phyloP scores from a whole-genome alignment of 495 filamentous ascomycete species.

The Xylaria palmicola region DNA sequence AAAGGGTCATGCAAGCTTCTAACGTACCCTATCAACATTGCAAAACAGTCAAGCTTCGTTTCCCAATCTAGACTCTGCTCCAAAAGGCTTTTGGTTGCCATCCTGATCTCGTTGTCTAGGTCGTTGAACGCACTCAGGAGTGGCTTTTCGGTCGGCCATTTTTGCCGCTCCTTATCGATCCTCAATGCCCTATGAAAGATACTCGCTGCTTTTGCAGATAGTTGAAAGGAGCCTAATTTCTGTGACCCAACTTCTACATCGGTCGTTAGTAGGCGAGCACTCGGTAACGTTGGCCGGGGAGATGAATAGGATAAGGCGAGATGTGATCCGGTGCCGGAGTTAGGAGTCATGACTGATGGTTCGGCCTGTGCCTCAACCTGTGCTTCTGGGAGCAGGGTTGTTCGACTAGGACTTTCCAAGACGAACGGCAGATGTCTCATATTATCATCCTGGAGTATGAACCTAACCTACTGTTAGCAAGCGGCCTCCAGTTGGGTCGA shows the following conservation, averaged over 20 bases:
- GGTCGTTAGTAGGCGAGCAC: slow-evolving; percentile 20
- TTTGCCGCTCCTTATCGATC: slow-evolving; percentile 29
- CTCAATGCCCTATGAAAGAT: slow-evolving; percentile 28
- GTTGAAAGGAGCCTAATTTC: slow-evolving; percentile 26
- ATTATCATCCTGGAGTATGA: slow-evolving; percentile 29
- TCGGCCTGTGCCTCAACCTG: slow-evolving; percentile 13
- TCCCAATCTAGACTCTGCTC: slow-evolving; percentile 29
- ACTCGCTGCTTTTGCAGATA: slow-evolving; percentile 27
- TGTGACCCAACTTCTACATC: slow-evolving; percentile 15
- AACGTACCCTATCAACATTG: slow-evolving; percentile 31
- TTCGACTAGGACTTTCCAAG: slow-evolving; percentile 26
- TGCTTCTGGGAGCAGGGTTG: slow-evolving; percentile 29
- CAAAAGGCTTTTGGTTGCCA: slow-evolving; percentile 22
- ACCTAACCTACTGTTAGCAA: slow-evolving; percentile 17
- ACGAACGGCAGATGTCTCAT: slow-evolving; percentile 26
- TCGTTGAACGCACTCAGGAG: slow-evolving; percentile 21
- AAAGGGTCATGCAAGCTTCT: neutral
- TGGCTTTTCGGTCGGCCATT: slow-evolving; percentile 24
- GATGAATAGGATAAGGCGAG: neutral
- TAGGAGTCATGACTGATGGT: slow-evolving; percentile 14
- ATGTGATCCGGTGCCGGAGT: neutral
- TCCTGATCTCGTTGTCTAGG: slow-evolving; percentile 27
- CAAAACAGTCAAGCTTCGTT: slow-evolving; percentile 28
- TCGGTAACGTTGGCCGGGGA: slow-evolving; percentile 16
- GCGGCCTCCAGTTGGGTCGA: neutral